These are phyloP conservation scores for Ambrosia artemisiifolia DNA, from an alignment of 129 eudicot genomes.

Conservation along the genomic window DNA sequence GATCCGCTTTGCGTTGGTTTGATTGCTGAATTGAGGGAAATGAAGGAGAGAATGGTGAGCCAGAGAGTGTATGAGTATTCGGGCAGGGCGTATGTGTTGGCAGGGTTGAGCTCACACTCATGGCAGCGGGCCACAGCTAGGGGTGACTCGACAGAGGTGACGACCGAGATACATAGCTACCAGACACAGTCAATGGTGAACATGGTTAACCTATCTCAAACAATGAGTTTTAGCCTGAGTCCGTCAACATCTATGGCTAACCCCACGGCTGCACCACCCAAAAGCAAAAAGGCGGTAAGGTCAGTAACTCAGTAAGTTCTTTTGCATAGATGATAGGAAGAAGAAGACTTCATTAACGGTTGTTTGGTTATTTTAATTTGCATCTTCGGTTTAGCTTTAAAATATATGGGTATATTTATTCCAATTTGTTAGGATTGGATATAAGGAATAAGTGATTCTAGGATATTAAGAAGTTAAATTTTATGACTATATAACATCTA, in stretches of 20 bases:
- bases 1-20: slow-evolving; percentile 54
- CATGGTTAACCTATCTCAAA: slow-evolving; percentile 73
- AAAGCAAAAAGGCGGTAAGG: slow-evolving; percentile 31
- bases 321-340: slow-evolving; percentile 44
- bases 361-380: neutral
- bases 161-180: slow-evolving; percentile 46
- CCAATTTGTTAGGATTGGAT: neutral
- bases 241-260: slow-evolving; percentile 52
- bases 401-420: neutral
- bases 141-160: slow-evolving; percentile 57
- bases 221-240: slow-evolving; percentile 42
- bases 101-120: slow-evolving; percentile 85
- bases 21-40: slow-evolving; percentile 67
- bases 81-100: slow-evolving; percentile 76
- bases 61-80: slow-evolving; percentile 57
- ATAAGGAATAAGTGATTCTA: neutral
- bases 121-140: slow-evolving; percentile 94
- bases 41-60: slow-evolving; percentile 74
- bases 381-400: neutral
- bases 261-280: slow-evolving; percentile 17
- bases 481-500: neutral
- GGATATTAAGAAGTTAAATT: neutral
- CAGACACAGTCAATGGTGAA: slow-evolving; percentile 73
- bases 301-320: slow-evolving; percentile 39
- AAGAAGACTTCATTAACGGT: neutral